A percentile compares a stretch with the other conserved stretches of the same genome.
These are phyloP conservation scores for Populus nigra DNA, from an alignment of 345 rosid genomes.

Conservation along the genomic window DNA sequence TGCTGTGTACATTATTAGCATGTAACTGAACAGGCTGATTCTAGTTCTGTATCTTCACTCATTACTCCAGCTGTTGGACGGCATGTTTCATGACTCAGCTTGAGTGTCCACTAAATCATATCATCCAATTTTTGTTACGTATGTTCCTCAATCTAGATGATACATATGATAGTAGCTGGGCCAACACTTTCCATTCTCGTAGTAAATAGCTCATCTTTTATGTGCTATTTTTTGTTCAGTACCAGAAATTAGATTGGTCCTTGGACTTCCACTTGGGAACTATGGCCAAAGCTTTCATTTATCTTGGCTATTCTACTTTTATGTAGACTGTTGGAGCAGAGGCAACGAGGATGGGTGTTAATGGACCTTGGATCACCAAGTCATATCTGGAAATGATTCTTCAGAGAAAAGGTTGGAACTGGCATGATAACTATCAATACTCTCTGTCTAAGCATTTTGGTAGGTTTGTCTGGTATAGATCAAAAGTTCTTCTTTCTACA, in stretches of 20 bases:
- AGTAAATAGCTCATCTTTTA: neutral
- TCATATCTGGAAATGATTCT: constrained; percentile 96
- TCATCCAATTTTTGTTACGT: neutral
- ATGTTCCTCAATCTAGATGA: neutral
- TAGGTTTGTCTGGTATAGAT: constrained; percentile 11
- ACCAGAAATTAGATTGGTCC: constrained; percentile 3
- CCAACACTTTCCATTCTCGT: neutral
- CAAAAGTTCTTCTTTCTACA: constrained; percentile 17
- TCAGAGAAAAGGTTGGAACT: constrained; percentile 74
- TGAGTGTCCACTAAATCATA: neutral
- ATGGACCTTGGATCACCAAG: constrained; percentile 91
- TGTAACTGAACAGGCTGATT: neutral
- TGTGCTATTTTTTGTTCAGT: neutral
- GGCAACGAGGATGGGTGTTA: constrained; percentile 69
- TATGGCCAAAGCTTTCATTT: neutral
- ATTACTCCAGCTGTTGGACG: neutral
- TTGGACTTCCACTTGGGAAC: neutral
- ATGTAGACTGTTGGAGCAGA: constrained; percentile 92
- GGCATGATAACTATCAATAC: constrained; percentile 7
- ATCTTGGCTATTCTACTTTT: constrained; percentile 23
- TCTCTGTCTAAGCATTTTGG: constrained; percentile 19
- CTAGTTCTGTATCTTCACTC: neutral
- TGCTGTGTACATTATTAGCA: neutral
- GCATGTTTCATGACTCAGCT: neutral
- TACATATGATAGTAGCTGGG: neutral